A percentile compares a stretch with the other conserved stretches of the same genome.
phyloP scores from a whole-genome alignment of 176 grass and related monocot genomes.

The Zea luxurians region DNA sequence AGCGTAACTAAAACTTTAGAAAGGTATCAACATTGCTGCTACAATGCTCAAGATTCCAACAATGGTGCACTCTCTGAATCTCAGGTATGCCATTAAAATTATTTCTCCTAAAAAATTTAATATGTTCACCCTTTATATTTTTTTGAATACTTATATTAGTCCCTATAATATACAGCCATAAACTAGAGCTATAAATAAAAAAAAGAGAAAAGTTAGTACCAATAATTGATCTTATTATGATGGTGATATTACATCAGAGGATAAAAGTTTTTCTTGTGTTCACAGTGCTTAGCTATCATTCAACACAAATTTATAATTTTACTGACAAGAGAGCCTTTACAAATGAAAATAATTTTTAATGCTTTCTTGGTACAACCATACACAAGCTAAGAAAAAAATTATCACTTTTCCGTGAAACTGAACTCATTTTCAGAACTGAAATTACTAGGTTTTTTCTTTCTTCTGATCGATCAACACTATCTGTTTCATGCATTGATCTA shows the following conservation, averaged over 20 bases:
- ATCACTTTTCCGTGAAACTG: not conserved
- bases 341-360: not conserved
- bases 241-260: not conserved
- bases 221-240: not conserved
- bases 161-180: too few species aligned
- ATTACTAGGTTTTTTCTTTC: not conserved
- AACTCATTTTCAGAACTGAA: constrained; percentile 1
- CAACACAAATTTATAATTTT: not conserved
- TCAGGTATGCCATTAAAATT: constrained; percentile 49
- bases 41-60: constrained; percentile 73
- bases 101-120: not conserved
- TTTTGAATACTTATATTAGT: not conserved
- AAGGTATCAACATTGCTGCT: constrained; percentile 81
- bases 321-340: not conserved
- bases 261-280: not conserved
- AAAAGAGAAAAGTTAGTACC: not conserved
- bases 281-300: not conserved
- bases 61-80: constrained; percentile 58
- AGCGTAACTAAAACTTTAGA: constrained; percentile 77
- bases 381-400: not conserved
- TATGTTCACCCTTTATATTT: not conserved
- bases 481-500: not conserved
- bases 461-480: not conserved
- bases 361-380: not conserved
- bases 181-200: not conserved